Evolutionary conservation across 2,329 filamentous ascomycete species (phyloP).

Genomic region (Neonectria punicea): DNA sequence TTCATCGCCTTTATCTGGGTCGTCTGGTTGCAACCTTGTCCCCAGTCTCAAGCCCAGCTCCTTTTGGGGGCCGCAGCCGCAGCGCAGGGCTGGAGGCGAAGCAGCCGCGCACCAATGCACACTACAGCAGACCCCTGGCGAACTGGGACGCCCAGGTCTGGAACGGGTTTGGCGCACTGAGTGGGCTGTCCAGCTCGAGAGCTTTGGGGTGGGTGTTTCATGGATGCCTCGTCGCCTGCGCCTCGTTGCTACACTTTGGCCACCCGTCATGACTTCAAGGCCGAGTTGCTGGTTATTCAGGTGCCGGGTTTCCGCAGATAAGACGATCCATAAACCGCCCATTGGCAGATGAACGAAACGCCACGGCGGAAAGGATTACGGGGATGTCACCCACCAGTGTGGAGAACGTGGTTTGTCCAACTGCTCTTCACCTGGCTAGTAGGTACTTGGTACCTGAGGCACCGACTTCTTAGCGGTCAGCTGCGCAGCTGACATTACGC

Average conservation of each 20-base stretch:
- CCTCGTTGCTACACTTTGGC: not conserved
- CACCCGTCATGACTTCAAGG: not conserved
- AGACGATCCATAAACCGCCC: not conserved
- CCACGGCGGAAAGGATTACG: not conserved
- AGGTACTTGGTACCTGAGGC: not conserved
- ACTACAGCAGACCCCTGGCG: not conserved
- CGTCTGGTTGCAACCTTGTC: not conserved
- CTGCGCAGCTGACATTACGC: not conserved
- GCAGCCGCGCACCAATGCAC: slow-evolving; percentile 9
- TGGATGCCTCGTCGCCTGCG: not conserved
- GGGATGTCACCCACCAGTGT: not conserved
- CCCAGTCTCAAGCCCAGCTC: too few species aligned
- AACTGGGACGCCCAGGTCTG: not conserved
- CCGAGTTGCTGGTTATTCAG: not conserved
- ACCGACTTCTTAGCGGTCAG: not conserved
- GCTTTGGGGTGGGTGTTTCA: not conserved
- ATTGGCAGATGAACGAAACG: not conserved
- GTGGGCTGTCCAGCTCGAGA: not conserved
- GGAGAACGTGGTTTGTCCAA: not conserved
- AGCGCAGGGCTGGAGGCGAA: slow-evolving; percentile 7
- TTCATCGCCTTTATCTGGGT: slow-evolving; percentile 9
- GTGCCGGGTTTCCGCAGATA: not conserved
- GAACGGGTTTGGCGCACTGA: not conserved
- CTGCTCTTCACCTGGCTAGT: not conserved
- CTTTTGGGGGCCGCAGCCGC: slow-evolving; percentile 2